Evolutionary conservation across 495 filamentous ascomycete genomes (phyloP).

Genomic region (Penicillium pancosmium): DNA sequence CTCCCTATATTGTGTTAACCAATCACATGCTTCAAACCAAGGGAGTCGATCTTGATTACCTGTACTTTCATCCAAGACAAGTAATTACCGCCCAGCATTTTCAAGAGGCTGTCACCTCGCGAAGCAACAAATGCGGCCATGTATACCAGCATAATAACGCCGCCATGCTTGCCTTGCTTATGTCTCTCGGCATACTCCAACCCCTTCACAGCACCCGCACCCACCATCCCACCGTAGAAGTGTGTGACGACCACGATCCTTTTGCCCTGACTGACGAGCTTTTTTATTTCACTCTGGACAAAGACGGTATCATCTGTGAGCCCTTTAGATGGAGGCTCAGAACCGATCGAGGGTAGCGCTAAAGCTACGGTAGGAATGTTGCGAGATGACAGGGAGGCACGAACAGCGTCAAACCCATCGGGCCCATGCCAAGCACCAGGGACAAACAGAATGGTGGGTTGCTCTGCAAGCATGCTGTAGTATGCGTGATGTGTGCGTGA

Average conservation of each 20-base stretch:
- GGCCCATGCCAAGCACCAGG: neutral
- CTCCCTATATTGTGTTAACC: neutral
- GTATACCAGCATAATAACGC: conserved; percentile 44
- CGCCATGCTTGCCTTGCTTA: conserved; percentile 34
- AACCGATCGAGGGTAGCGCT: neutral
- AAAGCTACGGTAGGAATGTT: neutral
- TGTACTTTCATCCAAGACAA: conserved; percentile 25
- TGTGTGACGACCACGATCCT: conserved; percentile 44
- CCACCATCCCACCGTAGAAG: conserved; percentile 42
- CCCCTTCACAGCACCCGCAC: conserved; percentile 43
- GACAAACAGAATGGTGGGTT: neutral
- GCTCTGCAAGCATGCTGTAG: neutral
- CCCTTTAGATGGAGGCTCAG: neutral
- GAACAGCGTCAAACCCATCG: neutral
- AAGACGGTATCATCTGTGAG: neutral
- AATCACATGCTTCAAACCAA: neutral
- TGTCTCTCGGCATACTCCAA: conserved; percentile 36
- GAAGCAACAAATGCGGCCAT: conserved; percentile 37
- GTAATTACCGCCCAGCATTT: conserved; percentile 24
- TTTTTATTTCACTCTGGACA: neutral
- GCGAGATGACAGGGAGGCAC: neutral
- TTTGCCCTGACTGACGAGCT: conserved; percentile 1
- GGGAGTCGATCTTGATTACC: conserved; percentile 8
- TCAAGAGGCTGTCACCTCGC: conserved; percentile 25
- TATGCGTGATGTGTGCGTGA: neutral